Base-by-base conservation (phyloP, 805 yeast species). In the Candida ipomoeae region DNA sequence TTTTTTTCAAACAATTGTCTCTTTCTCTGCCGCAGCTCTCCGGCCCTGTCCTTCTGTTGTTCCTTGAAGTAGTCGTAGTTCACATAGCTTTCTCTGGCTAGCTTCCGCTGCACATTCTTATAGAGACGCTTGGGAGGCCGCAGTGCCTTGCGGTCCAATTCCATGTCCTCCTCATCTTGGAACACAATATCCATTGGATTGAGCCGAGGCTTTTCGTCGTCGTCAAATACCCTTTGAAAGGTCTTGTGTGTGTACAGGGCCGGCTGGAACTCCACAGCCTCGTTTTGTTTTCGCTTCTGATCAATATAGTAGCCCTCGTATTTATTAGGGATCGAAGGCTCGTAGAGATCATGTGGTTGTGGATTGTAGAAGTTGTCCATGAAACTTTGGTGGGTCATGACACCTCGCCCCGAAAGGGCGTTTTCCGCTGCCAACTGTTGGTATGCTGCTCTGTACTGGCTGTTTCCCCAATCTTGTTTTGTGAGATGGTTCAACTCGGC, bases 111-210 rank as follows among this genome's bases (percentile, higher is more conserved):
- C 18, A 71, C 51, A 36, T 54, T 60, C 50, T 63, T 65, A 36
- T 44, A 44, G 2, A 44, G 34, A 11, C 39, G 51, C 37, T 49
- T 49, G 36, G 70, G 58, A 1, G 69, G 69, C 20, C 58, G 42
- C n/a, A 48, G 56, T 18, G 69, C 46, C 40, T 59, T 62, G 8
- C 57, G 62, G 20, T 55, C 61, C 41, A 62, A 58, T 13, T 60
- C 62, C 18, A 55, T 57, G 26, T 57, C 60, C 7, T 47, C 42
- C 8, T 42, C 40, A 21, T 62, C 66, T 35, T 68, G 66, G 54
- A 74, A 74, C 5, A 74, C 77, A 37, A 62, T 56, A 48, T 71
- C 75, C 54, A 68, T 68, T 2, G 78, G 78, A 49, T 70, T 73
- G 44, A 68, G 67, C 39, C 57, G 60, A 44, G 70, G 73, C 6